Evolutionary conservation across 1,139 yeast genomes (phyloP).

Genomic region (Tardiomyces digboiensis): DNA sequence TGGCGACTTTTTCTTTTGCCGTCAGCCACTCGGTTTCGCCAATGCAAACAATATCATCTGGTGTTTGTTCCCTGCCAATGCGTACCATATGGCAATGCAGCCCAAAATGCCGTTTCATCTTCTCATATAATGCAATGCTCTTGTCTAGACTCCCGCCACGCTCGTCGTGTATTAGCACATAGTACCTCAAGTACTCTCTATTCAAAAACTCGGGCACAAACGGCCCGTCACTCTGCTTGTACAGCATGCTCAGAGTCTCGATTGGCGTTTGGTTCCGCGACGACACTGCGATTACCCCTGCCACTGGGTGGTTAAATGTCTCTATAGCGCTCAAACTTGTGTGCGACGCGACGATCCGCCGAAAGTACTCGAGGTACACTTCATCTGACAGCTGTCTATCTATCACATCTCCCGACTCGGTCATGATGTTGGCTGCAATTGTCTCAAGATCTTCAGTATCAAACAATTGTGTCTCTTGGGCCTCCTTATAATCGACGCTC

Average conservation of each 20-base stretch:
- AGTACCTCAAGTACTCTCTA: conserved; percentile 29
- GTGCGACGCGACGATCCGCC: conserved; percentile 51
- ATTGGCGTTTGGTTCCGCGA: conserved; percentile 36
- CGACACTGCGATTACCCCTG: conserved; percentile 62
- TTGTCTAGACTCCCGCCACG: conserved; percentile 22
- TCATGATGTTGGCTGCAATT: neutral
- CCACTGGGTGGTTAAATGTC: conserved; percentile 82
- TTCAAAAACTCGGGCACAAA: conserved; percentile 26
- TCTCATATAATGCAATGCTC: conserved; percentile 23
- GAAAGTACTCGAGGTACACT: conserved; percentile 33
- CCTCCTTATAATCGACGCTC: neutral
- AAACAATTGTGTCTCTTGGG: neutral
- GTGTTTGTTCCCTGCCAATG: conserved; percentile 6
- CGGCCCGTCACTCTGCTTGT: conserved; percentile 23
- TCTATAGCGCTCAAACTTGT: conserved; percentile 65
- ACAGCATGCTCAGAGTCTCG: conserved; percentile 34
- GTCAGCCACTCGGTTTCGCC: neutral
- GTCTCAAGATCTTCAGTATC: conserved; percentile 4
- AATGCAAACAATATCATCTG: conserved; percentile 2
- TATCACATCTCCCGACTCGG: neutral
- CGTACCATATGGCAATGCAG: conserved; percentile 27
- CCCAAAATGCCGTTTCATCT: conserved; percentile 28
- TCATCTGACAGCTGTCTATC: conserved; percentile 1
- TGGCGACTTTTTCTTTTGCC: neutral
- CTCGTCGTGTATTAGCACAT: conserved; percentile 31